Percentiles rank a stretch among this genome's conserved stretches.
These are phyloP conservation scores for Raphanus hybrid DNA, from an alignment of 441 rosid genomes.

Conservation along the genomic window DNA sequence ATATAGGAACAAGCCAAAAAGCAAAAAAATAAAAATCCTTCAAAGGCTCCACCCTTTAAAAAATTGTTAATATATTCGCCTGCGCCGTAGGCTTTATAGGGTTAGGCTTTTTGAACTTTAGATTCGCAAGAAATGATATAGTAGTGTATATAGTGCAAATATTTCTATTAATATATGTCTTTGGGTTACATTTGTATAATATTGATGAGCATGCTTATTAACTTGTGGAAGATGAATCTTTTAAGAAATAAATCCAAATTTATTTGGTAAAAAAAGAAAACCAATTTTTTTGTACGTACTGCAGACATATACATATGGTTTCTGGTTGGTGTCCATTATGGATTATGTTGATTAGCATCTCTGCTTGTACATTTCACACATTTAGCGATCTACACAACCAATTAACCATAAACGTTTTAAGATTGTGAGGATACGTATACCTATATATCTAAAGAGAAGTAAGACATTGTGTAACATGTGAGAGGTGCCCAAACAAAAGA, in stretches of 20 bases:
- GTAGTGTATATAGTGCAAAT: background rate
- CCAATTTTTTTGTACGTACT: background rate
- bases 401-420: background rate
- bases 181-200: conserved; percentile 25
- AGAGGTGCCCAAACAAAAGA: background rate
- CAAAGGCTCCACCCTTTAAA: background rate
- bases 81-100: conserved; percentile 41
- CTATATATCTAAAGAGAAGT: background rate
- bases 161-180: background rate
- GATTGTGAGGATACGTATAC: background rate
- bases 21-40: background rate
- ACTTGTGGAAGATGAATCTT: conserved; percentile 15
- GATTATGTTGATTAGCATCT: background rate
- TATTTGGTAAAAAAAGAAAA: background rate
- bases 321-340: conserved; percentile 17
- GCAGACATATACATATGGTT: conserved; percentile 16
- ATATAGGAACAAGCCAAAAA: conserved; percentile 20
- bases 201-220: conserved; percentile 22
- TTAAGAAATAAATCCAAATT: conserved; percentile 2
- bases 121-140: too few relatives aligned
- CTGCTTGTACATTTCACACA: conserved; percentile 4
- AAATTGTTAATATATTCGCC: conserved; percentile 14
- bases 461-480: background rate
- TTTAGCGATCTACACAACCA: background rate
- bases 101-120: conserved; percentile 34